Conservation (phyloP, 441 rosid species). For the Populus hybrid region DNA sequence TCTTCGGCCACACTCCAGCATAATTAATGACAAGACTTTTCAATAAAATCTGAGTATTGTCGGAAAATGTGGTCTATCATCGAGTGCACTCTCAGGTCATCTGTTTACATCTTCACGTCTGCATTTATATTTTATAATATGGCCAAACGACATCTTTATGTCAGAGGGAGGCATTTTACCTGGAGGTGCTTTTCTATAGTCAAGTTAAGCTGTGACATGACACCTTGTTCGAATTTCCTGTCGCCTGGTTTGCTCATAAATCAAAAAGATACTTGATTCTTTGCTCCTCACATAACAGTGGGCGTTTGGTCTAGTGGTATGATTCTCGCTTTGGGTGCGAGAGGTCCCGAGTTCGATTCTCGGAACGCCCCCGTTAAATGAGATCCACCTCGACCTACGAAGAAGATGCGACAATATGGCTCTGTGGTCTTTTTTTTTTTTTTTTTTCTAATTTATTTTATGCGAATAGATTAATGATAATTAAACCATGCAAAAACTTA, state of each 20-base stretch:
- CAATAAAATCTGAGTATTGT: background rate
- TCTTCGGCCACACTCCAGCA: background rate
- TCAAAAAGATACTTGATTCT: too few species aligned
- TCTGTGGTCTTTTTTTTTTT: too few species aligned
- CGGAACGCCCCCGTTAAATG: slow-evolving; percentile 25
- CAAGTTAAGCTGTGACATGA: background rate
- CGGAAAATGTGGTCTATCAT: background rate
- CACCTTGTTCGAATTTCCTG: background rate
- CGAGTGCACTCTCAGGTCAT: background rate
- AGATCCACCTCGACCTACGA: too few species aligned
- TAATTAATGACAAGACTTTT: background rate
- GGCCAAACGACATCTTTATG: background rate
- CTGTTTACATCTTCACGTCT: too few species aligned
- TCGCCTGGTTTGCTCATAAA: too few species aligned
- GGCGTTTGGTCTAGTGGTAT: slow-evolving; percentile 64
- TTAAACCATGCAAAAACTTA: too few species aligned
- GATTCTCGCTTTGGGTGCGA: slow-evolving; percentile 66
- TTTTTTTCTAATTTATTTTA: too few species aligned
- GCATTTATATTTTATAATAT: too few species aligned
- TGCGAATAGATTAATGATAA: too few species aligned
- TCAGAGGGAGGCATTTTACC: background rate
- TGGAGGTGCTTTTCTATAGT: background rate
- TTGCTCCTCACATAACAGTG: background rate
- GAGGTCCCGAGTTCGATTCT: slow-evolving; percentile 48
- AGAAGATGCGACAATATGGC: too few species aligned